A percentile compares a stretch with the other conserved stretches of the same genome.
These are phyloP conservation scores for Liriodendron chinense DNA, from an alignment of 164 flowering plant genomes.

Conservation along the genomic window DNA sequence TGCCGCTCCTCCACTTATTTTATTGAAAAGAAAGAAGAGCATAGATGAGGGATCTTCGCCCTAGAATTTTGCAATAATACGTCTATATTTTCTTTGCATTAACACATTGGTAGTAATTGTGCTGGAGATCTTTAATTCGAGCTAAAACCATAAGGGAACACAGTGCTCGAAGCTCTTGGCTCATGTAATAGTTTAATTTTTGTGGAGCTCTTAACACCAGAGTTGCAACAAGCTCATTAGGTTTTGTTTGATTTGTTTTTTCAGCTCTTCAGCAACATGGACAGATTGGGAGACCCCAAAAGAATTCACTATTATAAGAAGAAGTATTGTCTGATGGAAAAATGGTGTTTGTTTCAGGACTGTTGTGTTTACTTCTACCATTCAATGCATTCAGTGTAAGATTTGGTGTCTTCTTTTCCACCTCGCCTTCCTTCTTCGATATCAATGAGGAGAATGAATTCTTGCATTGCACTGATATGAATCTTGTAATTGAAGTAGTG, in stretches of 20 bases:
- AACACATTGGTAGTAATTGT: no score
- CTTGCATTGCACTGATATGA: background rate
- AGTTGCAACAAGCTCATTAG: background rate
- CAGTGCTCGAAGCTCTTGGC: no score
- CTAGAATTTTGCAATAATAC: no score
- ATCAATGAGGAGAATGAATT: background rate
- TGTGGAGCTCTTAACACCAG: no score
- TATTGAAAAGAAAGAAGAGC: no score
- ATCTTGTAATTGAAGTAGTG: slow-evolving; percentile 33
- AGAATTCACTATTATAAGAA: slow-evolving; percentile 52
- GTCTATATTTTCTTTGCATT: no score
- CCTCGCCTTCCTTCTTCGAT: background rate
- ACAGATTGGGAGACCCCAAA: slow-evolving; percentile 38
- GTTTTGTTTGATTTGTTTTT: slow-evolving; percentile 1
- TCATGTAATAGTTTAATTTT: no score
- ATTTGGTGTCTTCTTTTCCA: background rate
- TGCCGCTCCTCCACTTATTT: no score
- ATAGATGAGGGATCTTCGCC: no score
- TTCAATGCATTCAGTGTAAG: slow-evolving; percentile 36
- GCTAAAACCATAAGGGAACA: no score
- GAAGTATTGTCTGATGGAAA: slow-evolving; percentile 60
- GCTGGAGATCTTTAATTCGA: no score
- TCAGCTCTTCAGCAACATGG: slow-evolving; percentile 61
- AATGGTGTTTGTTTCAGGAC: slow-evolving; percentile 63
- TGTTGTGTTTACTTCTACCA: slow-evolving; percentile 62